Evolutionary conservation across 805 yeast species (phyloP), one percentile per base, ranked within the genome.

Genomic region (Brettanomyces nanus): DNA sequence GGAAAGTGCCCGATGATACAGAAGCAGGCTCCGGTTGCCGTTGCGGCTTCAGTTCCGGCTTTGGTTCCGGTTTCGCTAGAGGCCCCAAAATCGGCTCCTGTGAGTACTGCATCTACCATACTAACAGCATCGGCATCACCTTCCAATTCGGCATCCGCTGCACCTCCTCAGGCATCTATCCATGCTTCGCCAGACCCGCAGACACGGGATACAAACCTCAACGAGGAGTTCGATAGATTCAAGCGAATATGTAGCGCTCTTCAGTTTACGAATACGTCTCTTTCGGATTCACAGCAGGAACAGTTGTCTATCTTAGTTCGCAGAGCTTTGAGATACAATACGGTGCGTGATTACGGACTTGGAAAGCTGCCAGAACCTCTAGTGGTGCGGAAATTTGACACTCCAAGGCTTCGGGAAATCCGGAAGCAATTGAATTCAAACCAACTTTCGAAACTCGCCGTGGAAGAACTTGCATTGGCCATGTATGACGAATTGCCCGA

Each of bases 401-500:
- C 95, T 0, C 90, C 96, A 4, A 83, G 77, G 45, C 65, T 90
- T 40, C 69, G 97, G 39, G 98, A 92, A 52, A 69, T 87, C 41
- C 71, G 97, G 41, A 89, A 90, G 57, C 63, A 66, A 22, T 66
- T 84, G 39, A 89, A 82, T 54, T 59, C 69, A 6, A 73, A 76
- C 35, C 49, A 56, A 7, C 54, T 77, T 44, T 46, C 78, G 2
- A 73, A 69, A 41, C 55, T 68, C 10, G 95, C 85, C 45, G 69
- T 86, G 32, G 97, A 89, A 55, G 87, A 78, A 45, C 62, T 86
- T 28, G 86, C 94, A 5, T 54, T 86, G 37, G 82, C 86, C 4
- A 85, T 90, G 89, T 62, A 84, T 42, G 81, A 76, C 42, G 97
- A 92, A 58, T 69, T 92, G 41, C 95, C 97, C 2, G 95, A 85